Evolutionary conservation across 495 filamentous ascomycete species (phyloP).

Genomic region (Aspergillus avenaceus): DNA sequence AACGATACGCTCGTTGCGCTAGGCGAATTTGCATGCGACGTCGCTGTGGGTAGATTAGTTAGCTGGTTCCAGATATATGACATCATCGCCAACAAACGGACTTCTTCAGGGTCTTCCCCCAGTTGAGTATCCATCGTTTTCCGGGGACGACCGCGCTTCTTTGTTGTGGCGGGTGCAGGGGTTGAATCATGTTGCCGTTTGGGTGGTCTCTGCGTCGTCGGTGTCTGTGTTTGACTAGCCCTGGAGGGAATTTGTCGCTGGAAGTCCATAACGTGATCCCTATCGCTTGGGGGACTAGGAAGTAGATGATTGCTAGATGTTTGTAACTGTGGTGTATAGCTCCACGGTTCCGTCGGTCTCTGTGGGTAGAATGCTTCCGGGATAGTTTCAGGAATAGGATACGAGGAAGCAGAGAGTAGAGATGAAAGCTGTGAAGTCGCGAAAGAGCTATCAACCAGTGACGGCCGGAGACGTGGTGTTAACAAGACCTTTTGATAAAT

Average conservation of each 20-base stretch:
- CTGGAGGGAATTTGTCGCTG: not conserved
- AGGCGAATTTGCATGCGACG: constrained; percentile 84
- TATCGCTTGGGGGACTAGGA: not conserved
- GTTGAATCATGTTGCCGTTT: constrained; percentile 9
- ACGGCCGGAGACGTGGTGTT: not conserved
- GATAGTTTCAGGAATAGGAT: constrained; percentile 17
- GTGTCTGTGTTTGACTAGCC: not conserved
- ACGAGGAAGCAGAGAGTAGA: constrained; percentile 23
- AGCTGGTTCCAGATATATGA: not conserved
- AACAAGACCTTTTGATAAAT: not conserved
- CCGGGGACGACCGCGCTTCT: constrained; percentile 18
- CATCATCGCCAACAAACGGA: constrained; percentile 4
- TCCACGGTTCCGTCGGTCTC: not conserved
- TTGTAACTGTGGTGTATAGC: not conserved
- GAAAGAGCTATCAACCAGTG: not conserved
- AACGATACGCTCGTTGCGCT: constrained; percentile 79
- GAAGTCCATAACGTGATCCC: not conserved
- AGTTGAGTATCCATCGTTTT: constrained; percentile 6
- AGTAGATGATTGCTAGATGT: not conserved
- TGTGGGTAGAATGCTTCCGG: constrained; percentile 7
- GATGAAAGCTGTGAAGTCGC: constrained; percentile 10
- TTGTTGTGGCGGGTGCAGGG: constrained; percentile 2
- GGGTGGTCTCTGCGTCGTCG: not conserved
- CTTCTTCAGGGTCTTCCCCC: constrained; percentile 20
- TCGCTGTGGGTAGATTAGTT: constrained; percentile 44